Base-by-base conservation (phyloP, 106 monocot genomes). In the Dioscorea alata region DNA sequence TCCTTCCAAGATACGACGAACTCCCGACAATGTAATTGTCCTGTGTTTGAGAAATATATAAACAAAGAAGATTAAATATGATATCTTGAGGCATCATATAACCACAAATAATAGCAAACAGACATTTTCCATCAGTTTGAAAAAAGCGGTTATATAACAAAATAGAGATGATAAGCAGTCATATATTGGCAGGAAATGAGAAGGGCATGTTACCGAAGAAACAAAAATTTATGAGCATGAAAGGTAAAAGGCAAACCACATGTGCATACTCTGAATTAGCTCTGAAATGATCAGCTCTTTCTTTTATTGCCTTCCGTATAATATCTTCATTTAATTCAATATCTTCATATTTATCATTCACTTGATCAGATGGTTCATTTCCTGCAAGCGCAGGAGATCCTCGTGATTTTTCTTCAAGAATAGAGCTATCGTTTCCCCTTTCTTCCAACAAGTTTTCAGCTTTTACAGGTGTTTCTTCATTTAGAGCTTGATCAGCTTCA, bases 1-100 rank as follows among this genome's bases (percentile, higher is more conserved):
- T 66, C 75, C 83, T 74, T 92, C 97, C 69, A 99, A 74, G 17
- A 87, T 59, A 61, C 87, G 84, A 19, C 92, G 92, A 78, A 90
- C 89, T 72, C 74, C 84, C 72, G 64, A 50, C 72, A 87, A 77
- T 20, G 85, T 74, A 74, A 99, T 77, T 67, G 65, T 85, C 81
- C 97, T 99, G 79, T 73, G 74, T 78, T 21, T 32, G 72, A 54
- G 48, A 61, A 48, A 61, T 50, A 66, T 59, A 49, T 12, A 19
- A 65, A n/a, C 8, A 3, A 3, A 28, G 28, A 65, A 42, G 42
- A 42, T 42, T 42, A 42, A 42, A 42, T 42, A 42, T 42, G 5
- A 42, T 42, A 42, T 42, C 2, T 42, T 10, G 42, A 42, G 6
- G 42, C 42, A 3, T 42, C 42, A 42, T 42, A 42, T 8, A 42